Conservation (phyloP, 495 filamentous ascomycete genomes). For the Aspergillus egyptiacus region DNA sequence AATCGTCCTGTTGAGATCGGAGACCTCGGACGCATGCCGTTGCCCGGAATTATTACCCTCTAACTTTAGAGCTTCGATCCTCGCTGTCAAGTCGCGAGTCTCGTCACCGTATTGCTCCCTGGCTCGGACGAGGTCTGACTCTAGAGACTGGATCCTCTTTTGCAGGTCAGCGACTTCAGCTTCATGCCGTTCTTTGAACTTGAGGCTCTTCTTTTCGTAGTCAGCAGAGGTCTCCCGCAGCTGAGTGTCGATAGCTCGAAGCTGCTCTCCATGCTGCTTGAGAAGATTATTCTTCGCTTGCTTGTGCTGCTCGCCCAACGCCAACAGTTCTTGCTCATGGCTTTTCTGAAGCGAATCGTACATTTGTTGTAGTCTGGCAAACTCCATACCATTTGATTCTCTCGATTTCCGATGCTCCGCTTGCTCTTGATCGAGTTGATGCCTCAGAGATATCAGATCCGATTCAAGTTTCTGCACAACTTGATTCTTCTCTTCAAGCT, state of each 20-base stretch:
- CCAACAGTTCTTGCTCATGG: conserved; percentile 56
- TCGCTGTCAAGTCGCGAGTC: conserved; percentile 50
- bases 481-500: conserved; percentile 67
- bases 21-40: conserved; percentile 51
- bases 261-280: conserved; percentile 44
- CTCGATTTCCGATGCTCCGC: conserved; percentile 67
- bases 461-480: conserved; percentile 62
- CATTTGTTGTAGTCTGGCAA: conserved; percentile 58
- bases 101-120: conserved; percentile 49
- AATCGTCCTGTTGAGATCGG: conserved; percentile 51
- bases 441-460: conserved; percentile 58
- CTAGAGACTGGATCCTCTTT: conserved; percentile 51
- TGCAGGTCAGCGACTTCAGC: conserved; percentile 59
- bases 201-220: conserved; percentile 41
- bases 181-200: conserved; percentile 48
- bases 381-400: conserved; percentile 59
- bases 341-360: conserved; percentile 65
- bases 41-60: conserved; percentile 47
- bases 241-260: conserved; percentile 42
- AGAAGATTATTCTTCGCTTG: conserved; percentile 39
- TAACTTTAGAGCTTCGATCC: conserved; percentile 49
- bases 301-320: conserved; percentile 43
- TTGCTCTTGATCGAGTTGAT: conserved; percentile 70
- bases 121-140: conserved; percentile 55
- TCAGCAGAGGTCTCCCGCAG: conserved; percentile 46